phyloP scores from a whole-genome alignment of 2,329 filamentous ascomycete genomes.

The Colletotrichum eremochloae region DNA sequence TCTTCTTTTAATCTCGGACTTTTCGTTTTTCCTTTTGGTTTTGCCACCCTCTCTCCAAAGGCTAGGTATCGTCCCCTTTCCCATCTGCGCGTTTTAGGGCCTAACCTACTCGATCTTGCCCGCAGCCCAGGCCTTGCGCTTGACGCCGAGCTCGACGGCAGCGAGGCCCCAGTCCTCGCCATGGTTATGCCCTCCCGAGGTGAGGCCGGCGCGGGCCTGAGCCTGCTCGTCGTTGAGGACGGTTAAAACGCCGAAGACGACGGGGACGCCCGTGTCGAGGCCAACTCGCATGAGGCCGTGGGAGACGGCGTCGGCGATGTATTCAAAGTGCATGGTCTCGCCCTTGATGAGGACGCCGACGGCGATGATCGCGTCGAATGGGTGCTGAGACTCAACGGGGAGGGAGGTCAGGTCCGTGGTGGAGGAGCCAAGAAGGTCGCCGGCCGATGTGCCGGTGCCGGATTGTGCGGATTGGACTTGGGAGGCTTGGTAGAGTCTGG shows the following conservation, averaged over 20 bases:
- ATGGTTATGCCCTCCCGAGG: conserved; percentile 83
- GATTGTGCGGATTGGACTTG: conserved; percentile 82
- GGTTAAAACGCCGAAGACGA: conserved; percentile 93
- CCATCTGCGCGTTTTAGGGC: conserved; percentile 26
- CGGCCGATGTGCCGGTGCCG: conserved; percentile 73
- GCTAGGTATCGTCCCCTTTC: conserved; percentile 22
- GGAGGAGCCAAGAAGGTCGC: conserved; percentile 79
- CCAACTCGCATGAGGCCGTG: conserved; percentile 96
- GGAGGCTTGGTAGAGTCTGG: conserved; percentile 84
- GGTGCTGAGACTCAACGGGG: conserved; percentile 58
- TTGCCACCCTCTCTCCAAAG: neutral
- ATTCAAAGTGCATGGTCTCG: conserved; percentile 99
- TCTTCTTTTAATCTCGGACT: neutral
- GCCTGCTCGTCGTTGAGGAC: conserved; percentile 91
- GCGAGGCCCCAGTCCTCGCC: conserved; percentile 96
- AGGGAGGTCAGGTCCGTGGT: conserved; percentile 75
- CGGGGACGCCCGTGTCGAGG: conserved; percentile 87
- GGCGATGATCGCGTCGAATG: conserved; percentile 95
- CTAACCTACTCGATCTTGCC: conserved; percentile 67
- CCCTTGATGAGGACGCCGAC: conserved; percentile 98
- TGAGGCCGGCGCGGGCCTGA: conserved; percentile 83
- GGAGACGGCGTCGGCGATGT: conserved; percentile 91
- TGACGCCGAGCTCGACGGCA: conserved; percentile 92
- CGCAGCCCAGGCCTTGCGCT: conserved; percentile 85
- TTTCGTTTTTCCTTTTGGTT: neutral